A percentile compares a stretch with the other conserved stretches of the same genome.
Evolutionary conservation across 306 rosid species (phyloP).

Genomic region (Chamaecrista fasciculata): DNA sequence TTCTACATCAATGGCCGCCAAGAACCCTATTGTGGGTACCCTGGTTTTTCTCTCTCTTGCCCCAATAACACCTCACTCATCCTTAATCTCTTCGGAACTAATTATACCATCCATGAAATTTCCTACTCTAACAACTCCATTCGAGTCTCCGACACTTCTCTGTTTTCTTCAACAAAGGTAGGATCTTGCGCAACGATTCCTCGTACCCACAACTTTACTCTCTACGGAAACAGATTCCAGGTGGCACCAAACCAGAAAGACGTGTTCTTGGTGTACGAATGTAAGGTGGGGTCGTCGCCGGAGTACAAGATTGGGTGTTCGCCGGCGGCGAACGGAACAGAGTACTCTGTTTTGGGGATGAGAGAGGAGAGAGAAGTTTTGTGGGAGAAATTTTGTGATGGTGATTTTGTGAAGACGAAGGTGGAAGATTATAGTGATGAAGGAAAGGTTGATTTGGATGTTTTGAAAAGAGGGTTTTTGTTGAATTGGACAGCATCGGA

Average conservation of each 20-base stretch:
- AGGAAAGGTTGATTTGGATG: slow-evolving; percentile 13
- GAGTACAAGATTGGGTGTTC: slow-evolving; percentile 34
- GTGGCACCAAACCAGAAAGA: slow-evolving; percentile 13
- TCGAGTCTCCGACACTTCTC: slow-evolving; percentile 39
- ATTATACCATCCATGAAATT: slow-evolving; percentile 32
- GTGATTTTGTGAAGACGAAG: not conserved
- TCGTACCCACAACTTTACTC: slow-evolving; percentile 7
- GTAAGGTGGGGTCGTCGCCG: slow-evolving; percentile 12
- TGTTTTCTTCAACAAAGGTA: not conserved
- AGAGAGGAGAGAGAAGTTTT: not conserved
- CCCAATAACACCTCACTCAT: slow-evolving; percentile 23
- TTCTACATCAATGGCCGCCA: slow-evolving; percentile 40
- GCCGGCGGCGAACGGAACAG: not conserved
- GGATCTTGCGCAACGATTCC: not conserved
- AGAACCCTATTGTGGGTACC: slow-evolving; percentile 46
- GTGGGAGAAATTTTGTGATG: slow-evolving; percentile 21
- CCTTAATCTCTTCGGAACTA: slow-evolving; percentile 28
- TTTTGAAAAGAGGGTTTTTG: slow-evolving; percentile 45
- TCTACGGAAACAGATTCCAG: not conserved
- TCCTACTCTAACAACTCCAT: slow-evolving; percentile 33
- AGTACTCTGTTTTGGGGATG: slow-evolving; percentile 42
- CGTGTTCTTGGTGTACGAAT: slow-evolving; percentile 30
- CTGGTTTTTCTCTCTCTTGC: slow-evolving; percentile 53
- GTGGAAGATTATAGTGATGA: not conserved
- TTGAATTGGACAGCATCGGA: slow-evolving; percentile 44